Conservation (phyloP, 2,329 filamentous ascomycete genomes). For the Fusarium setosum region DNA sequence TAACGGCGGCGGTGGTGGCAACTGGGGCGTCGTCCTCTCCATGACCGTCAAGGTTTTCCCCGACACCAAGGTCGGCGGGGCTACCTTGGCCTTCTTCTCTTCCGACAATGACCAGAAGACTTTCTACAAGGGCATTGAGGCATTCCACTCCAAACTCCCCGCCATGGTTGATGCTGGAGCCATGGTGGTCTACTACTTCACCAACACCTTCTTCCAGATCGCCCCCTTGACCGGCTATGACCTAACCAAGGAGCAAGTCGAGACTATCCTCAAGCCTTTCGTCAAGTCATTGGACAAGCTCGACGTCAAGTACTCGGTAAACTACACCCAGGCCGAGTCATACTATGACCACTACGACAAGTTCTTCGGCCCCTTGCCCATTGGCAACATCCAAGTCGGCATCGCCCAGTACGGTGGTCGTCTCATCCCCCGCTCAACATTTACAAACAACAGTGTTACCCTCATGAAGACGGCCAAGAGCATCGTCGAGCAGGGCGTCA, state of each 20-base stretch:
- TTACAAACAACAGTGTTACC: slow-evolving; percentile 5
- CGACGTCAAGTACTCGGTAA: slow-evolving; percentile 22
- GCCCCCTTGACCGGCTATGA: slow-evolving; percentile 57
- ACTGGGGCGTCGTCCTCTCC: slow-evolving; percentile 67
- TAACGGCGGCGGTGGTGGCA: slow-evolving; percentile 68
- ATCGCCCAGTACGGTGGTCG: slow-evolving; percentile 52
- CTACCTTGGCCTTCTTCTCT: slow-evolving; percentile 55
- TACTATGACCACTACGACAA: slow-evolving; percentile 57
- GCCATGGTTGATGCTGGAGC: slow-evolving; percentile 61
- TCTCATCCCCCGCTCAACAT: slow-evolving; percentile 51
- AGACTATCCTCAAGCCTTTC: slow-evolving; percentile 51
- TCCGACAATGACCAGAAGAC: slow-evolving; percentile 46
- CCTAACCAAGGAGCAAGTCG: slow-evolving; percentile 55
- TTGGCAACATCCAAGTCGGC: slow-evolving; percentile 47
- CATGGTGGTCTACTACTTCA: slow-evolving; percentile 61
- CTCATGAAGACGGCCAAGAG: slow-evolving; percentile 15
- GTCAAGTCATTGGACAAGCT: slow-evolving; percentile 13
- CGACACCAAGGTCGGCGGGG: slow-evolving; percentile 55
- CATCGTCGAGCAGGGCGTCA: slow-evolving; percentile 37
- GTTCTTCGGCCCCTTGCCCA: slow-evolving; percentile 53
- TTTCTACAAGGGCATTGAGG: slow-evolving; percentile 61
- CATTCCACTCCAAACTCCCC: slow-evolving; percentile 56
- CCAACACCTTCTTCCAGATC: slow-evolving; percentile 55
- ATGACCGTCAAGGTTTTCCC: slow-evolving; percentile 64
- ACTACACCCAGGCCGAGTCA: slow-evolving; percentile 20